Evolutionary conservation across 2,329 filamentous ascomycete species (phyloP).

Genomic region (Hypomyces perniciosus): DNA sequence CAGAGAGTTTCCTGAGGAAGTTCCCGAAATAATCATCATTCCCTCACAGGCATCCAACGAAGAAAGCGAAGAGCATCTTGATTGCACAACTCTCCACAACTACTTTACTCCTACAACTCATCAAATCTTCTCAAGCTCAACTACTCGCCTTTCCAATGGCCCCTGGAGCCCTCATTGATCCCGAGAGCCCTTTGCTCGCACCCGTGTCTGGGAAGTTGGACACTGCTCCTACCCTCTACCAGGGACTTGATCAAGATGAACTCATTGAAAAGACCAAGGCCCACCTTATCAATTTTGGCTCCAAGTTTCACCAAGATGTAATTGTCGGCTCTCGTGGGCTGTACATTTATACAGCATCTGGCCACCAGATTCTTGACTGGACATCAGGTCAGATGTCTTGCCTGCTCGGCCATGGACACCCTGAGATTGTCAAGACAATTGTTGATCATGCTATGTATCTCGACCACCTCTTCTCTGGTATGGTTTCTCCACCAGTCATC

Average conservation of each 20-base stretch:
- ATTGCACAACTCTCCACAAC: background rate
- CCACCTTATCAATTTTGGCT: slow-evolving; percentile 23
- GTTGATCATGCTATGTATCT: slow-evolving; percentile 42
- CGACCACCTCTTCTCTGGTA: slow-evolving; percentile 54
- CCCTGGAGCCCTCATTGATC: slow-evolving; percentile 15
- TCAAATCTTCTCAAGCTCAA: background rate
- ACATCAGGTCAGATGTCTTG: slow-evolving; percentile 58
- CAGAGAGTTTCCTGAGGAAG: background rate
- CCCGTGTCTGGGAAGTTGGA: slow-evolving; percentile 10
- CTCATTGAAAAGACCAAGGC: slow-evolving; percentile 19
- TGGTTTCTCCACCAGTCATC: slow-evolving; percentile 53
- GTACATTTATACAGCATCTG: slow-evolving; percentile 39
- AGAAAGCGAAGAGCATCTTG: background rate
- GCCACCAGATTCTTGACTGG: slow-evolving; percentile 48
- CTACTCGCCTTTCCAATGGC: slow-evolving; percentile 16
- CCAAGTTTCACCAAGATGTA: slow-evolving; percentile 26
- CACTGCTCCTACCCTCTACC: slow-evolving; percentile 17
- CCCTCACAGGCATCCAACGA: background rate
- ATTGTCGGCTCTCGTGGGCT: slow-evolving; percentile 39
- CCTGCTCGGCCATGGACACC: slow-evolving; percentile 51
- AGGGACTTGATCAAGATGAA: slow-evolving; percentile 15
- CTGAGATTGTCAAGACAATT: slow-evolving; percentile 51
- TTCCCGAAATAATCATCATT: background rate
- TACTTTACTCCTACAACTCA: background rate
- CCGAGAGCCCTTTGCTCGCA: slow-evolving; percentile 6